Percentiles rank a stretch among this genome's conserved stretches.
Evolutionary conservation across 176 grass and related monocot species (phyloP).

Genomic region (Puccinellia tenuiflora): DNA sequence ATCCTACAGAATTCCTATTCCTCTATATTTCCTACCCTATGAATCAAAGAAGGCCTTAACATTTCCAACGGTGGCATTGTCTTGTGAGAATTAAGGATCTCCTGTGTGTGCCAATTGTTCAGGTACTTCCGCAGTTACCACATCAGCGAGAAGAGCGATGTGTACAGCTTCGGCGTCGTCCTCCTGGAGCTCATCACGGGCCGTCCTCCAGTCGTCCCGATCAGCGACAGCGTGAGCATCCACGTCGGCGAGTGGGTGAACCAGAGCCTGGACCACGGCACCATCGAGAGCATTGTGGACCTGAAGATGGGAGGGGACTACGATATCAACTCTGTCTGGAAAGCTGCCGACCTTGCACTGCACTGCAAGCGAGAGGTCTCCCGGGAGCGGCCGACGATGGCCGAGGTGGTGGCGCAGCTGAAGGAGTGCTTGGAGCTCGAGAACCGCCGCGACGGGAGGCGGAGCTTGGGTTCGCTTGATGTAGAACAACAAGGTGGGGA

Average conservation of each 20-base stretch:
- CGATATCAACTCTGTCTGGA: constrained; percentile 26
- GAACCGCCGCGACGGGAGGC: neutral
- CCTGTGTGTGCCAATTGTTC: neutral
- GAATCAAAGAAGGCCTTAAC: too few relatives aligned
- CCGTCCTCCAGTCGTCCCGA: neutral
- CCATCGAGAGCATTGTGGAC: constrained; percentile 26
- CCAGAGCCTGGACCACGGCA: constrained; percentile 1
- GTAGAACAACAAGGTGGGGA: constrained; percentile 1
- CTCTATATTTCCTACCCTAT: too few relatives aligned
- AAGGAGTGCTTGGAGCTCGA: constrained; percentile 19
- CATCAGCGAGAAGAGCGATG: constrained; percentile 29
- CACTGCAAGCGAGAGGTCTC: constrained; percentile 20
- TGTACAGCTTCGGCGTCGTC: constrained; percentile 30
- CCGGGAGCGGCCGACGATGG: constrained; percentile 11
- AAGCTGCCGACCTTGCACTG: constrained; percentile 15
- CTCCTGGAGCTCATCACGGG: constrained; percentile 34
- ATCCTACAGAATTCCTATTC: too few relatives aligned
- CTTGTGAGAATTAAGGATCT: neutral
- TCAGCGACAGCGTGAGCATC: constrained; percentile 18
- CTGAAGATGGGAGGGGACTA: constrained; percentile 1
- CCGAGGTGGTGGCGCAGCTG: constrained; percentile 2
- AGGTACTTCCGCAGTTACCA: constrained; percentile 28
- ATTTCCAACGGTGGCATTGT: neutral
- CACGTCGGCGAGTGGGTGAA: constrained; percentile 41
- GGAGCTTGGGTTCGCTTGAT: neutral